phyloP scores from a whole-genome alignment of 208 protist genomes.

The Wallacemonas sp. region DNA sequence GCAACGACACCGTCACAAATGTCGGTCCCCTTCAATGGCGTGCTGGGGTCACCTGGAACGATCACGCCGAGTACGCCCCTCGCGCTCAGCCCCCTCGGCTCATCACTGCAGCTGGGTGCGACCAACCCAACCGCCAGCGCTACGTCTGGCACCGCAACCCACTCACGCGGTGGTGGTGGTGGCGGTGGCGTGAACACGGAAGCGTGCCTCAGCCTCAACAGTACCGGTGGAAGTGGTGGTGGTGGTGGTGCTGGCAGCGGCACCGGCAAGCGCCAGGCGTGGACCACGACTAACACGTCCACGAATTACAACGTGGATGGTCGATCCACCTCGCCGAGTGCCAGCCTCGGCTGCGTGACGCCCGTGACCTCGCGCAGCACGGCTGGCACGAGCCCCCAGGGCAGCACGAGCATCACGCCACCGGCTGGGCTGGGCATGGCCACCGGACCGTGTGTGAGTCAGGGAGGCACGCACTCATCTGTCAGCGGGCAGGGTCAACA shows the following conservation, averaged over 20 bases:
- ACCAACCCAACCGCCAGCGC: neutral
- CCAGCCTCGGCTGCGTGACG: neutral
- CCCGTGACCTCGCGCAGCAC: neutral
- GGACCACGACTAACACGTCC: slow-evolving; percentile 16
- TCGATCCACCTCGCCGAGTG: neutral
- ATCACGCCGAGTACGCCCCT: neutral
- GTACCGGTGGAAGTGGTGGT: neutral
- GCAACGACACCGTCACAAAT: no score
- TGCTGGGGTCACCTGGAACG: neutral
- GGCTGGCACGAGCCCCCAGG: no score
- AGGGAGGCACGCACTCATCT: no score
- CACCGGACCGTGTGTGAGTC: neutral
- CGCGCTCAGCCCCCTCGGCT: neutral
- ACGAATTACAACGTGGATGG: slow-evolving; percentile 15
- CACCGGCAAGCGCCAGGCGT: slow-evolving; percentile 13
- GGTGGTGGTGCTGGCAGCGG: neutral
- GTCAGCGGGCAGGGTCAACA: no score
- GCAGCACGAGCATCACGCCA: neutral
- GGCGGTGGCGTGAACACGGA: no score
- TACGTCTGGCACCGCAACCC: neutral
- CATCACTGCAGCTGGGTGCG: neutral
- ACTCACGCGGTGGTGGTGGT: neutral
- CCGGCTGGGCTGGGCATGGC: neutral
- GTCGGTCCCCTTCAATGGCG: no score
- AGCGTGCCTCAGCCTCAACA: neutral